Conservation (phyloP, 352 stramenopile species). For the Globisporangium iwayamae region DNA sequence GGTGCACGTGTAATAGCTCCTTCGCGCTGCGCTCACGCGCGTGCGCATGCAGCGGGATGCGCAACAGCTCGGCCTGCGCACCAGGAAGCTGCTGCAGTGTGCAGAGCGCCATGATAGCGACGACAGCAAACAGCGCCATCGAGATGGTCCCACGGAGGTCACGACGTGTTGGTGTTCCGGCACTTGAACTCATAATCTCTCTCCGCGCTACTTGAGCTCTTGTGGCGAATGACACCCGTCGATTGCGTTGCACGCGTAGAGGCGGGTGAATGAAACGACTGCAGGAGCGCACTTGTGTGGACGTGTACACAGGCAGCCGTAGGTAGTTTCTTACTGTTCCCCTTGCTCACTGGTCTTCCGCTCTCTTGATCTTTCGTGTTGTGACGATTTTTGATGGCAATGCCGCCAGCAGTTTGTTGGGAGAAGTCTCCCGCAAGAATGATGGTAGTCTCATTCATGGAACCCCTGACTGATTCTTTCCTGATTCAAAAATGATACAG, state of each 20-base stretch:
- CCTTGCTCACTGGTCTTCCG: neutral
- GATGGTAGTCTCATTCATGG: conserved; percentile 9
- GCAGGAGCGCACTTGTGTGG: neutral
- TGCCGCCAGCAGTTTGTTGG: neutral
- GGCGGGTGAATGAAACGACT: neutral
- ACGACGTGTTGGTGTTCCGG: neutral
- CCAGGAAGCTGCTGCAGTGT: neutral
- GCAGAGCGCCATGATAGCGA: neutral
- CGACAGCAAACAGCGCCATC: neutral
- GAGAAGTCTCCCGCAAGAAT: neutral
- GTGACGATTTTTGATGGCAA: too few relatives aligned
- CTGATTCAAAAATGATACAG: neutral
- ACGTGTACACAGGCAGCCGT: too few relatives aligned
- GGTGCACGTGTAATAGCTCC: conserved; percentile 38
- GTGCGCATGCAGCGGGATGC: conserved; percentile 35
- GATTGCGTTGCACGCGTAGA: neutral
- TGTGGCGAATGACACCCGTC: neutral
- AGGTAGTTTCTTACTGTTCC: neutral
- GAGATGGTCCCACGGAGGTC: neutral
- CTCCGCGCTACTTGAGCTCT: neutral
- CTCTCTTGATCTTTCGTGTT: neutral
- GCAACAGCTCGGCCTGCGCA: conserved; percentile 17
- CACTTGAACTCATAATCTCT: neutral
- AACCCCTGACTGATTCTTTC: neutral
- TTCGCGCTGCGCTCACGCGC: conserved; percentile 24